Evolutionary conservation across 2,329 filamentous ascomycete genomes (phyloP), one percentile per base, ranked within the genome.

Genomic region (Fusarium abutilonis): DNA sequence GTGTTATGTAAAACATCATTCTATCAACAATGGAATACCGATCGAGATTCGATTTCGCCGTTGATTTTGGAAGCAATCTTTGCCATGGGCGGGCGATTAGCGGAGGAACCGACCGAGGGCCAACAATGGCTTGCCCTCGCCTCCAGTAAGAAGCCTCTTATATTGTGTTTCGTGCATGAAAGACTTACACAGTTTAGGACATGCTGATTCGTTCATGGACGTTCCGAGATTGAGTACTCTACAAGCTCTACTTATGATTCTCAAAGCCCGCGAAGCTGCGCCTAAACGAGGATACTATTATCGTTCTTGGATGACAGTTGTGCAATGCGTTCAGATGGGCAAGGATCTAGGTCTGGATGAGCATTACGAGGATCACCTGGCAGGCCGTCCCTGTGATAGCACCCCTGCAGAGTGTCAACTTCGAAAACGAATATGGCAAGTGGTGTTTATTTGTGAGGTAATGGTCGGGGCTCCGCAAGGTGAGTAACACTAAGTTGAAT

Each of bases 391-490:
- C 1, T 98, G 95, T 72, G 87, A 85, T 6, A 87, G 87, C 15
- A 83, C 81, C 54, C 80, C 85, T 1, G 80, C 87, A 7, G 94
- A 98, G 46, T 98, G 94, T 72, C 82, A 91, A 56, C 86, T 93
- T 23, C 93, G 93, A 72, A 96, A 88, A 14, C 85, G 94, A 42
- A 86, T 97, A 29, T 98, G 94, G 94, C 93, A 97, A 74, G 89
- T 88, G 2, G 84, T 96, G 9, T 90, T 96, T 72, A 82, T 92
- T 19, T 89, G 92, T 61, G 94, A 98, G 76, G 84, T 93, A 38
- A 96, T 98, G 91, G 89, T 97, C 68, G 94, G 94, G 52, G 93
- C 90, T 17, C 92, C 94, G 4, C 93, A 98, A 87, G 94, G 93
- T 68, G 10, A 58, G 45, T 39, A 15, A 23, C 28, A 7, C 5